phyloP scores from a whole-genome alignment of 1,284 basidiomycete species.

The Athelia sp. region DNA sequence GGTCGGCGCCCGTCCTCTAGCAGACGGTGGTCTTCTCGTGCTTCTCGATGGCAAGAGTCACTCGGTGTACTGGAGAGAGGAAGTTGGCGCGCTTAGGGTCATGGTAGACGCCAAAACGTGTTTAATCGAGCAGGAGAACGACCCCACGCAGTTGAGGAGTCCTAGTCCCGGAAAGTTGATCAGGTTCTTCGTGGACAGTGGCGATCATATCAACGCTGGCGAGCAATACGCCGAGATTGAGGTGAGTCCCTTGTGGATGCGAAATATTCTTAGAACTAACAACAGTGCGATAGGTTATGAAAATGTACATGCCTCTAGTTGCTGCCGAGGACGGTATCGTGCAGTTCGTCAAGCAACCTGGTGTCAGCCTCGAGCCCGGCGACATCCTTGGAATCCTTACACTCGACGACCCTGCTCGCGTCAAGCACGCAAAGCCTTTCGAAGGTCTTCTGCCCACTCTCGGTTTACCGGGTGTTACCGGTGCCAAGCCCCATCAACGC shows the following conservation, averaged over 20 bases:
- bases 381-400: constrained; percentile 98
- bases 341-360: constrained; percentile 98
- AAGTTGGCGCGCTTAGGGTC: constrained; percentile 90
- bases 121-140: constrained; percentile 98
- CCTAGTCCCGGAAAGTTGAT: constrained; percentile 98
- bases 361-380: constrained; percentile 94
- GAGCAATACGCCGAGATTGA: constrained; percentile 99
- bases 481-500: constrained; percentile 90
- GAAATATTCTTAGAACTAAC: constrained; percentile 1
- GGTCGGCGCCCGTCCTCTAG: constrained; percentile 87
- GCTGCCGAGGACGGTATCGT: constrained; percentile 95
- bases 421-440: constrained; percentile 98
- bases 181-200: constrained; percentile 93
- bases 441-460: constrained; percentile 87
- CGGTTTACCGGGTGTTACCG: constrained; percentile 84
- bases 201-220: constrained; percentile 94
- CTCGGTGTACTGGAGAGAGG: constrained; percentile 97
- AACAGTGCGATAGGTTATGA: constrained; percentile 76
- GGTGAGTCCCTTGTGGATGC: constrained; percentile 34
- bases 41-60: constrained; percentile 93
- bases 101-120: constrained; percentile 98
- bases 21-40: constrained; percentile 93
- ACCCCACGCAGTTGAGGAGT: constrained; percentile 94
- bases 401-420: constrained; percentile 94
- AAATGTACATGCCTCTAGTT: constrained; percentile 98